Conservation (phyloP, 2,329 filamentous ascomycete species). For the Dactylellina haptotyla region DNA sequence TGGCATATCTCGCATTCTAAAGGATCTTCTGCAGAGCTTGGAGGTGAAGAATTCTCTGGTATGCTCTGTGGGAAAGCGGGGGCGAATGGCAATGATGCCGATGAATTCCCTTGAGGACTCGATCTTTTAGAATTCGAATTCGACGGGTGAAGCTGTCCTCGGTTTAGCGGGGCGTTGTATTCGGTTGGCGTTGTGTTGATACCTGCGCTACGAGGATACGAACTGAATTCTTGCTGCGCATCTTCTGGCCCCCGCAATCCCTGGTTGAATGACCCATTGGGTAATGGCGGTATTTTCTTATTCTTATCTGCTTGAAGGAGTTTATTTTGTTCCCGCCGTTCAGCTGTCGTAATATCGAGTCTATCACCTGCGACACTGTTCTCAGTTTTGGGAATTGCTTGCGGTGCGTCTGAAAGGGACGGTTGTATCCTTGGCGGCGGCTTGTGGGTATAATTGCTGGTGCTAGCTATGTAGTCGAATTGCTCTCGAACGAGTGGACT, state of each 20-base stretch:
- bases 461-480: background rate
- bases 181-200: too few relatives aligned
- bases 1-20: background rate
- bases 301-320: background rate
- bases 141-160: too few relatives aligned
- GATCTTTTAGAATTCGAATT: too few relatives aligned
- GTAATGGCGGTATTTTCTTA: background rate
- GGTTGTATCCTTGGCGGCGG: background rate
- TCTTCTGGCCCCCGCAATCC: conserved; percentile 1
- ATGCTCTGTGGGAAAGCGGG: too few relatives aligned
- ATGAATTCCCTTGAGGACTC: too few relatives aligned
- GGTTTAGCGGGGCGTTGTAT: too few relatives aligned
- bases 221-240: background rate
- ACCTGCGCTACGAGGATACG: too few relatives aligned
- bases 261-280: background rate
- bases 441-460: background rate
- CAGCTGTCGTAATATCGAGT: background rate
- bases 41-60: background rate
- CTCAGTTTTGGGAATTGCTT: background rate
- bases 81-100: too few relatives aligned
- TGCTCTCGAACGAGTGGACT: conserved; percentile 8
- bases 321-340: background rate
- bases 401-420: background rate
- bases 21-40: background rate
- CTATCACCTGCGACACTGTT: background rate